phyloP scores from a whole-genome alignment of 345 rosid genomes.

The Gossypium longicalyx region DNA sequence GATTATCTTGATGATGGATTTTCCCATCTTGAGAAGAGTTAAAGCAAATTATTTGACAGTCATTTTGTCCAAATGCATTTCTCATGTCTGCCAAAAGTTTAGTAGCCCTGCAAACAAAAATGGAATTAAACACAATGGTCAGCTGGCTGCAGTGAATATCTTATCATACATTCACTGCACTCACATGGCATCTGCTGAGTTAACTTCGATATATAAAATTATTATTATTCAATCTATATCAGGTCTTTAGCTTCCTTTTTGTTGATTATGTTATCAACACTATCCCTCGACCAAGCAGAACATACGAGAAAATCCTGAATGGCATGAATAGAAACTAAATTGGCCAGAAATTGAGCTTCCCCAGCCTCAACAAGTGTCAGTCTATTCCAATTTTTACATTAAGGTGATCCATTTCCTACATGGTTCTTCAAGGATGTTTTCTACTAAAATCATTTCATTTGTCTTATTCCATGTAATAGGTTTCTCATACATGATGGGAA shows the following conservation, averaged over 20 bases:
- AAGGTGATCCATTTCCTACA: constrained; percentile 1
- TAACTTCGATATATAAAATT: not conserved
- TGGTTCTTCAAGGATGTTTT: not conserved
- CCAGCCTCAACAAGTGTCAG: not conserved
- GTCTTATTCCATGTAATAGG: constrained; percentile 7
- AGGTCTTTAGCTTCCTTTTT: not conserved
- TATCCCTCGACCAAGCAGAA: not conserved
- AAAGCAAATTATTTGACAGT: constrained; percentile 76
- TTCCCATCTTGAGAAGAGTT: constrained; percentile 80
- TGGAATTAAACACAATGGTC: constrained; percentile 16
- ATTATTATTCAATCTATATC: not conserved
- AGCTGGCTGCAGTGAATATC: not conserved
- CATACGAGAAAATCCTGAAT: not conserved
- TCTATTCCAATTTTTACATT: not conserved
- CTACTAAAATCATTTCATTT: not conserved
- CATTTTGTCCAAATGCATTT: constrained; percentile 71
- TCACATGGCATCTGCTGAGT: not conserved
- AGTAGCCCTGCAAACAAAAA: constrained; percentile 60
- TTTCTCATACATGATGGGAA: not conserved
- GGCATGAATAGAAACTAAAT: not conserved
- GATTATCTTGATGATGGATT: constrained; percentile 55
- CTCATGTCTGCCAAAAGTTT: constrained; percentile 81
- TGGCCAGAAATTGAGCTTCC: not conserved
- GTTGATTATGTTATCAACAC: constrained; percentile 6
- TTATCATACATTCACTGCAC: not conserved